phyloP scores from a whole-genome alignment of 2,329 filamentous ascomycete species.

The Aphanoascus verrucosus region DNA sequence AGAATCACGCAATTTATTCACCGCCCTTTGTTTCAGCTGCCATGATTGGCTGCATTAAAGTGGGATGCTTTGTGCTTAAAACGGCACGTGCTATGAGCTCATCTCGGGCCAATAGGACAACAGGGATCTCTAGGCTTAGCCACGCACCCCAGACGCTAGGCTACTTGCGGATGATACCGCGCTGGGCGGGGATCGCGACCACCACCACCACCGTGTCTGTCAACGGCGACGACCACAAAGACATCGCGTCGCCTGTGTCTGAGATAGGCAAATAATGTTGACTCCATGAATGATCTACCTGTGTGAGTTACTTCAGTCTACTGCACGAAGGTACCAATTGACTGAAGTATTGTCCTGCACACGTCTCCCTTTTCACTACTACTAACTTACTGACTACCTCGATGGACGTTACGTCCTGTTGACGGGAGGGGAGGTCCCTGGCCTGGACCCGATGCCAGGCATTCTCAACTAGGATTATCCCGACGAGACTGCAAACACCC shows the following conservation, averaged over 20 bases:
- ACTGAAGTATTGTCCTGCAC: no score
- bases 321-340: no score
- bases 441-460: neutral
- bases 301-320: no score
- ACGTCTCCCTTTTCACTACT: no score
- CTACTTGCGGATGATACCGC: slow-evolving; percentile 8
- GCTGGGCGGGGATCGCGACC: no score
- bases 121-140: neutral
- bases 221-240: no score
- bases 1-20: neutral
- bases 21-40: neutral
- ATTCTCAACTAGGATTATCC: neutral
- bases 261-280: no score
- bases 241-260: no score
- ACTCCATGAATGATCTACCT: no score
- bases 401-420: neutral
- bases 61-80: slow-evolving; percentile 22
- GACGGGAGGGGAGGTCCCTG: neutral
- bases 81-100: slow-evolving; percentile 10
- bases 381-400: no score
- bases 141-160: slow-evolving; percentile 1
- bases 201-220: no score
- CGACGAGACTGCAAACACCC: neutral
- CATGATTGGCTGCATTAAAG: slow-evolving; percentile 21
- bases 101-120: slow-evolving; percentile 1